Evolutionary conservation across 2,329 filamentous ascomycete genomes (phyloP).

Genomic region (Fonsecaea erecta): DNA sequence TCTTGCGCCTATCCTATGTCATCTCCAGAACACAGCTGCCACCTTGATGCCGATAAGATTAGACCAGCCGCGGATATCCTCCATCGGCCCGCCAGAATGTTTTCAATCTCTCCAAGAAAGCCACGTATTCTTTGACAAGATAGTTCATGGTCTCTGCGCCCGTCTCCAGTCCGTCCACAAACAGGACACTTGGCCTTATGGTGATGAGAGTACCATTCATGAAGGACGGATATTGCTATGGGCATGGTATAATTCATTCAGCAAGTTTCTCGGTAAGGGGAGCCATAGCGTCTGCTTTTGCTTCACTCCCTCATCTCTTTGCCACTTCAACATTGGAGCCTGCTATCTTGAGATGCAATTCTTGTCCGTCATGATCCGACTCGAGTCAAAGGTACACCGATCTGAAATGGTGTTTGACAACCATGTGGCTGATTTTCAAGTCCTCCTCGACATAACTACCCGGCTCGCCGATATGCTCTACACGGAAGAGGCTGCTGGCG

Average conservation of each 20-base stretch:
- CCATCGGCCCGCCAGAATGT: background rate
- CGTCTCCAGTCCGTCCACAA: conserved; percentile 1
- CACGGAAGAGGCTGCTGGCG: background rate
- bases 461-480: background rate
- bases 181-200: background rate
- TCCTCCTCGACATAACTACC: background rate
- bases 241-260: conserved; percentile 8
- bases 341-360: conserved; percentile 14
- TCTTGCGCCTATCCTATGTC: conserved; percentile 2
- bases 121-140: background rate
- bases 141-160: conserved; percentile 1
- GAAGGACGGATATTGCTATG: background rate
- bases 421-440: background rate
- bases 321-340: conserved; percentile 9
- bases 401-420: conserved; percentile 10
- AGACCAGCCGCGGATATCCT: background rate
- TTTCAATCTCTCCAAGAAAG: conserved; percentile 3
- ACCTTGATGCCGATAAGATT: background rate
- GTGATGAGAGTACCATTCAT: background rate
- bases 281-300: background rate
- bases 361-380: background rate
- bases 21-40: background rate
- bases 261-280: background rate
- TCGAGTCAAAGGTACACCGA: conserved; percentile 12
- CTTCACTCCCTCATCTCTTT: background rate